phyloP scores from a whole-genome alignment of 1,139 yeast species.

The Debaryomycetaceae sp. region DNA sequence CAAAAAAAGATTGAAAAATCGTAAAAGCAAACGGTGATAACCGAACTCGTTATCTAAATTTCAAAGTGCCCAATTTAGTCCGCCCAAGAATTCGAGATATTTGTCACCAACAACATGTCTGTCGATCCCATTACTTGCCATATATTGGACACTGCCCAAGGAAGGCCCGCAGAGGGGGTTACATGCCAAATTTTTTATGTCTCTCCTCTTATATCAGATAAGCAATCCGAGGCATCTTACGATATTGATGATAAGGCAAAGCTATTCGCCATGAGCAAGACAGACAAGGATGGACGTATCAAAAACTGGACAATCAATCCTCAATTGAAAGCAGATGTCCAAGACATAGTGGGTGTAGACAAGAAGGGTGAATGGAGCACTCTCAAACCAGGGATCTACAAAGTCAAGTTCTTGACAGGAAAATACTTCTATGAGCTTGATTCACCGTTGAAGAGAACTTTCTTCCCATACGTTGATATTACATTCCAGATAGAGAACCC shows the following conservation, averaged over 20 bases:
- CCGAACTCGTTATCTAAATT: not conserved
- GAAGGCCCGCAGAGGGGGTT: slow-evolving; percentile 73
- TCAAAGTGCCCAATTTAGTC: no score
- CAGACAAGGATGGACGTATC: slow-evolving; percentile 78
- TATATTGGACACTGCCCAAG: slow-evolving; percentile 77
- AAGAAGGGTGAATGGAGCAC: slow-evolving; percentile 34
- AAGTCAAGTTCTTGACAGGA: slow-evolving; percentile 71
- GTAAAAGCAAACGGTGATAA: not conserved
- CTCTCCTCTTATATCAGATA: slow-evolving; percentile 22
- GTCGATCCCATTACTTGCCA: slow-evolving; percentile 78
- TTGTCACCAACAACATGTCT: slow-evolving; percentile 14
- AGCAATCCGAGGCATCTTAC: slow-evolving; percentile 23
- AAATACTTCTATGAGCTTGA: slow-evolving; percentile 49
- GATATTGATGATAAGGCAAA: slow-evolving; percentile 18
- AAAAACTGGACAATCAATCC: slow-evolving; percentile 61
- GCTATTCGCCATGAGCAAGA: slow-evolving; percentile 61
- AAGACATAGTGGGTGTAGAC: slow-evolving; percentile 30
- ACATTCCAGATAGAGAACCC: slow-evolving; percentile 61
- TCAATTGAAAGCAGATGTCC: slow-evolving; percentile 14
- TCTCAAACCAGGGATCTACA: slow-evolving; percentile 61
- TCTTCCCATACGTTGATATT: slow-evolving; percentile 84
- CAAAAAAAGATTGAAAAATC: not conserved
- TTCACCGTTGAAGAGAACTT: slow-evolving; percentile 37
- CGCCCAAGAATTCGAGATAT: no score
- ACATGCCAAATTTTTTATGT: slow-evolving; percentile 52